Base-by-base conservation (phyloP, 139 green algal species). In the Coelastrella sp. region DNA sequence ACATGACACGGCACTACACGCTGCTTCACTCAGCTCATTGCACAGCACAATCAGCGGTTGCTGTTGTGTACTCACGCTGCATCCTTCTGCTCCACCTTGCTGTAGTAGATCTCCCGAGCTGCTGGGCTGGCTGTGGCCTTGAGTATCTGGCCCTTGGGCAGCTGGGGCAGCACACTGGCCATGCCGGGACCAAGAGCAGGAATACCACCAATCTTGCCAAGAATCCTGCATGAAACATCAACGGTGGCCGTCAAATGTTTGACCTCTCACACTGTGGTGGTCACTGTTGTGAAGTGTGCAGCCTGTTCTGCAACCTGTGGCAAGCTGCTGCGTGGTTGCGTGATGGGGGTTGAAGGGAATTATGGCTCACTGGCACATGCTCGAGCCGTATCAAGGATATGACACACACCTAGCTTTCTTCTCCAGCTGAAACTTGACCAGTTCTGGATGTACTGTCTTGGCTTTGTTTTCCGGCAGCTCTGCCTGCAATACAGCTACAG, bases 91-190 rank as follows among this genome's bases (percentile, higher is more conserved):
- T 94, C 92, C 74, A 93, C 91, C 71, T 93, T 93, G 89, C 81
- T 92, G 91, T 95, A 95, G 68, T 94, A 88, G 79, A 95, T 95
- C 83, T 95, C 93, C 2, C 80, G 65, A 4, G 93, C 93, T 4
- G 93, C 93, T 16, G 91, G 83, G 66, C 89, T 94, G 86, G 80
- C 93, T 3, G 93, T 95, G 22, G 93, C 93, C 84, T 91, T 91
- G 20, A 87, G 90, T 73, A 87, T 66, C 23, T 23, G 20, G 32
- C 57, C 23, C 17, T 74, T 73, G 11, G 78, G 59, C 17, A 90
- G 73, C 86, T 92, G 86, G 13, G 92, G 92, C 64, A 93, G 89
- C 75, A 90, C 57, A 4, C 90, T 89, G 20, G 90, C 79, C 20
- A 91, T 80, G 64, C 91, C 91, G 0, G 80, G 73, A 14, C 93